Percentiles rank a stretch among this genome's conserved stretches.
Conservation (phyloP, 1,139 yeast genomes). For the Nematodospora anomalae region DNA sequence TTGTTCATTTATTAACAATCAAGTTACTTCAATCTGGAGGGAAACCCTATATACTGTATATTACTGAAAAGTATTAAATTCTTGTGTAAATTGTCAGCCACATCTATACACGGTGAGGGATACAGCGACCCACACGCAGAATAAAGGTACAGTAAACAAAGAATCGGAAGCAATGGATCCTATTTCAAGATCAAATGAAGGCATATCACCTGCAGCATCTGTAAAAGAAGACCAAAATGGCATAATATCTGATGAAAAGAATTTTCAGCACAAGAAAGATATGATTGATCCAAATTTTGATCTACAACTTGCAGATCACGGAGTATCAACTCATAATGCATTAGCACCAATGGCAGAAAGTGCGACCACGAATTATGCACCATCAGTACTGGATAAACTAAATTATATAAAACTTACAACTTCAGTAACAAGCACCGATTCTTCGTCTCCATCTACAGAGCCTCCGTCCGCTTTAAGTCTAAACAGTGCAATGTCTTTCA, state of each 20-base stretch:
- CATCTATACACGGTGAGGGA: too few relatives aligned
- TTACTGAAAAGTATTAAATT: too few relatives aligned
- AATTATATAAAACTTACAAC: background rate
- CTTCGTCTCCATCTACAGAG: constrained; percentile 3
- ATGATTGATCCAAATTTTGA: background rate
- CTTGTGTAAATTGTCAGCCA: too few relatives aligned
- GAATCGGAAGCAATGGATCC: background rate
- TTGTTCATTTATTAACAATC: too few relatives aligned
- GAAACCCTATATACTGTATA: too few relatives aligned
- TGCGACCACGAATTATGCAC: background rate
- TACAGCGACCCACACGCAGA: too few relatives aligned
- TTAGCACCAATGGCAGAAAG: background rate
- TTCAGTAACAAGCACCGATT: background rate
- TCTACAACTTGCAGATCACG: background rate
- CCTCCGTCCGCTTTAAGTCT: constrained; percentile 11
- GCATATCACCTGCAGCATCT: background rate
- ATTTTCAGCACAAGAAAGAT: background rate
- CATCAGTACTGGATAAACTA: background rate
- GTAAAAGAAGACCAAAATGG: background rate
- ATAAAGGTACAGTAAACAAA: too few relatives aligned
- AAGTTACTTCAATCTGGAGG: too few relatives aligned
- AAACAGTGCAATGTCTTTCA: constrained; percentile 1
- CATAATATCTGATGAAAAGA: background rate
- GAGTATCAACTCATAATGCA: background rate
- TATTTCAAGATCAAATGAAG: background rate